A percentile compares a stretch with the other conserved stretches of the same genome.
phyloP scores from a whole-genome alignment of 768 basidiomycete species.

The Boletus sp. region DNA sequence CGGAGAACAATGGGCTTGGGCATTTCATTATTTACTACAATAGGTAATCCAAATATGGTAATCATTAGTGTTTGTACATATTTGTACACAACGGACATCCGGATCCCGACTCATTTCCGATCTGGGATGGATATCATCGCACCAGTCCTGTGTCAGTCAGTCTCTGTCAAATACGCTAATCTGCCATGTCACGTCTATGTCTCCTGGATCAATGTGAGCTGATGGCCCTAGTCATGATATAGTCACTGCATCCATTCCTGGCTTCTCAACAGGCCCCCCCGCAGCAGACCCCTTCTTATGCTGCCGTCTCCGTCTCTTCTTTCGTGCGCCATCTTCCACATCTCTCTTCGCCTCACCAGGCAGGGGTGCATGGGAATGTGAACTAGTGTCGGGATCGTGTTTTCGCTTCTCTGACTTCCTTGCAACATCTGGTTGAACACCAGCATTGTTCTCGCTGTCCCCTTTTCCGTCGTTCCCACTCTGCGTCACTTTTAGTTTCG shows the following conservation, averaged over 20 bases:
- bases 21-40: conserved; percentile 5
- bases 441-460: not conserved
- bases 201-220: not conserved
- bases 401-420: conserved; percentile 15
- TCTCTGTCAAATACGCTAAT: too few species aligned
- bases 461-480: conserved; percentile 10
- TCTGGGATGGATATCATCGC: not conserved
- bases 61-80: not conserved
- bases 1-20: conserved; percentile 19
- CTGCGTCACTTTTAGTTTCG: conserved; percentile 42
- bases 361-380: conserved; percentile 5
- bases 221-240: not conserved
- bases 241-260: not conserved
- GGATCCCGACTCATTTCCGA: conserved; percentile 1
- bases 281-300: conserved; percentile 35
- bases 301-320: conserved; percentile 42
- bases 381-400: conserved; percentile 10
- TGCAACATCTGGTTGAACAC: not conserved
- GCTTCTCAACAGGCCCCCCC: not conserved
- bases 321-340: conserved; percentile 9
- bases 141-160: not conserved
- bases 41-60: conserved; percentile 17
- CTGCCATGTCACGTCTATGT: not conserved
- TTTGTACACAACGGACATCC: not conserved
- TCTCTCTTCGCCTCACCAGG: conserved; percentile 10